phyloP scores from a whole-genome alignment of 306 rosid species.

The Cicer cuneatum region DNA sequence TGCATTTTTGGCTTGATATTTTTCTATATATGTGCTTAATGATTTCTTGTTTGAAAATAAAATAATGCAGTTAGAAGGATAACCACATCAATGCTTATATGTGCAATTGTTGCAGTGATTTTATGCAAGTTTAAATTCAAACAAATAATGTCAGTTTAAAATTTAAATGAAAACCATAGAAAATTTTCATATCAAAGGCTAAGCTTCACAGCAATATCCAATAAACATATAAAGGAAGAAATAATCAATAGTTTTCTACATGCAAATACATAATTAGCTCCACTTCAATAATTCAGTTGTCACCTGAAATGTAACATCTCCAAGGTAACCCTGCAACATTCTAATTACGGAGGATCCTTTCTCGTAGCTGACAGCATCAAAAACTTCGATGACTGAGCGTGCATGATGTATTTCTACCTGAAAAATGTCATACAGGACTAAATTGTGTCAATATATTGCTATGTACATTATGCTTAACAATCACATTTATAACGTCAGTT shows the following conservation, averaged over 20 bases:
- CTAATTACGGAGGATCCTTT: conserved; percentile 67
- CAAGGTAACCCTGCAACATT: conserved; percentile 67
- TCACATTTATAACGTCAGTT: too few species aligned
- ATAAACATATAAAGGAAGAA: conserved; percentile 3
- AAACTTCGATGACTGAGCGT: conserved; percentile 58
- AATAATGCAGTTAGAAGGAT: conserved; percentile 15
- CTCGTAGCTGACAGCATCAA: conserved; percentile 65
- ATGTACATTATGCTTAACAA: too few species aligned
- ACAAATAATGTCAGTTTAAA: conserved; percentile 7
- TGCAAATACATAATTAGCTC: conserved; percentile 24
- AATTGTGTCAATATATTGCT: neutral
- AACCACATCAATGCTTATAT: neutral
- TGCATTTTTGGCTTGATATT: conserved; percentile 62
- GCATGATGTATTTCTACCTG: conserved; percentile 69
- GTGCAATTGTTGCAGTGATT: too few species aligned
- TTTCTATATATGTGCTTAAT: conserved; percentile 55
- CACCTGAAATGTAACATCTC: conserved; percentile 63
- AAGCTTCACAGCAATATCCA: neutral
- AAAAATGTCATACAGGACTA: conserved; percentile 29
- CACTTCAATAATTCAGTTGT: conserved; percentile 42
- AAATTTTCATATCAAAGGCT: neutral
- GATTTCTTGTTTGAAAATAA: conserved; percentile 58
- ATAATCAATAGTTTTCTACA: neutral
- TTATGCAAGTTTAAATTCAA: neutral
- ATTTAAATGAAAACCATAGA: neutral